Evolutionary conservation across 768 basidiomycete genomes (phyloP).

Genomic region (Clitopilus hobsonii): DNA sequence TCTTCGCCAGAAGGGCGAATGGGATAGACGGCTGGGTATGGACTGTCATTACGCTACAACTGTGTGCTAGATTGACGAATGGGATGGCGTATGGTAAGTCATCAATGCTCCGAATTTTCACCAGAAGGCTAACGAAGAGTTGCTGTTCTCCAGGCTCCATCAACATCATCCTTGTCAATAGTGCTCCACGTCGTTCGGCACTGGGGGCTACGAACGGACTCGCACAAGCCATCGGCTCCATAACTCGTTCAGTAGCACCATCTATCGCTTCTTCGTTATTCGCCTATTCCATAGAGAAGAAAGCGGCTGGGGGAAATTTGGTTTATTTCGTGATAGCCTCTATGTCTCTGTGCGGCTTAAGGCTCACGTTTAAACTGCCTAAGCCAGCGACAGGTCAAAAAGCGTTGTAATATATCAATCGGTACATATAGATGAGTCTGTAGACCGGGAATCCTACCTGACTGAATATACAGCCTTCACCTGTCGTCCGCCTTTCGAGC

Average conservation of each 20-base stretch:
- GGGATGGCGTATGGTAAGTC: conserved; percentile 33
- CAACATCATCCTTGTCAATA: conserved; percentile 14
- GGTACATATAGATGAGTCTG: no score
- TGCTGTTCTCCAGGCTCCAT: conserved; percentile 4
- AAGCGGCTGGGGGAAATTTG: conserved; percentile 12
- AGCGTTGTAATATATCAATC: no score
- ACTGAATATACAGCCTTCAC: no score
- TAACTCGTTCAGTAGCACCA: conserved; percentile 47
- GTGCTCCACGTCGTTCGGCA: conserved; percentile 8
- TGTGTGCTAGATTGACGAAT: conserved; percentile 19
- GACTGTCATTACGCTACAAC: conserved; percentile 22
- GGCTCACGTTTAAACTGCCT: not conserved
- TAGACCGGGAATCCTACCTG: no score
- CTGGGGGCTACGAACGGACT: conserved; percentile 43
- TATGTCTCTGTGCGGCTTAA: conserved; percentile 7
- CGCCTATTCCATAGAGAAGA: conserved; percentile 10
- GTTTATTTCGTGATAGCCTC: conserved; percentile 9
- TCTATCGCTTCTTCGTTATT: conserved; percentile 24
- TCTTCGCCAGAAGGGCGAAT: conserved; percentile 22
- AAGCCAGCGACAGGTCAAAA: no score
- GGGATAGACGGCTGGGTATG: conserved; percentile 21
- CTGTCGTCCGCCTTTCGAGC: no score
- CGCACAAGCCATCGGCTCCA: conserved; percentile 46
- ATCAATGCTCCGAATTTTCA: not conserved
- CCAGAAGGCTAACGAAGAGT: not conserved